These are phyloP conservation scores for Coprinopsis cinerea DNA, from an alignment of 768 basidiomycete species.

Conservation along the genomic window DNA sequence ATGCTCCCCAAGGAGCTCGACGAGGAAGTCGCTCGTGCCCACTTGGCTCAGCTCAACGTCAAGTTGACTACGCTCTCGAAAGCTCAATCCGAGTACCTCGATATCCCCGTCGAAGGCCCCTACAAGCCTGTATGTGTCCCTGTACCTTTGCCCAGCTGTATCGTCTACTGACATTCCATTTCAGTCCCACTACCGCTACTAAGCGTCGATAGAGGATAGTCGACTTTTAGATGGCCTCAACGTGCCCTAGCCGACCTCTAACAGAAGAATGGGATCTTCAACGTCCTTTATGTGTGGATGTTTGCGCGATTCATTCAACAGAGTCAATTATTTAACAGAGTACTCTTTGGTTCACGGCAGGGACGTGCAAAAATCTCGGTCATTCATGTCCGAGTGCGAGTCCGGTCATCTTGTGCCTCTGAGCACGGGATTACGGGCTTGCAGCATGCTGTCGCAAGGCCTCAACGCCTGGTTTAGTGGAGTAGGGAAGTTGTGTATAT, in stretches of 20 bases:
- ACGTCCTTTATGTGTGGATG: constrained; percentile 52
- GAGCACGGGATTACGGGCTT: constrained; percentile 15
- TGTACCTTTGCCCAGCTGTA: background rate
- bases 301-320: constrained; percentile 44
- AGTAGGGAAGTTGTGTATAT: constrained; percentile 3
- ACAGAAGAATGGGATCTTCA: constrained; percentile 63
- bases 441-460: constrained; percentile 27
- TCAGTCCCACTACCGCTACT: constrained; percentile 43
- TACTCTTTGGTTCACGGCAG: constrained; percentile 40
- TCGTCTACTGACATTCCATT: constrained; percentile 3
- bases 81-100: constrained; percentile 85
- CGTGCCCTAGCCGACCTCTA: constrained; percentile 61
- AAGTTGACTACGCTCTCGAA: constrained; percentile 75
- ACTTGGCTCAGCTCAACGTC: constrained; percentile 87
- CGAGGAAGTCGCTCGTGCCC: constrained; percentile 98
- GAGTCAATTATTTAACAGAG: constrained; percentile 38
- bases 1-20: constrained; percentile 98
- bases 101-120: constrained; percentile 76
- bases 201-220: constrained; percentile 22
- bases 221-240: constrained; percentile 63
- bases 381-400: constrained; percentile 19
- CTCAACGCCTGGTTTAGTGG: constrained; percentile 39
- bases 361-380: constrained; percentile 25
- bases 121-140: constrained; percentile 40
- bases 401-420: background rate